Conservation (phyloP, 805 yeast species). For the Wickerhamiella brachini region DNA sequence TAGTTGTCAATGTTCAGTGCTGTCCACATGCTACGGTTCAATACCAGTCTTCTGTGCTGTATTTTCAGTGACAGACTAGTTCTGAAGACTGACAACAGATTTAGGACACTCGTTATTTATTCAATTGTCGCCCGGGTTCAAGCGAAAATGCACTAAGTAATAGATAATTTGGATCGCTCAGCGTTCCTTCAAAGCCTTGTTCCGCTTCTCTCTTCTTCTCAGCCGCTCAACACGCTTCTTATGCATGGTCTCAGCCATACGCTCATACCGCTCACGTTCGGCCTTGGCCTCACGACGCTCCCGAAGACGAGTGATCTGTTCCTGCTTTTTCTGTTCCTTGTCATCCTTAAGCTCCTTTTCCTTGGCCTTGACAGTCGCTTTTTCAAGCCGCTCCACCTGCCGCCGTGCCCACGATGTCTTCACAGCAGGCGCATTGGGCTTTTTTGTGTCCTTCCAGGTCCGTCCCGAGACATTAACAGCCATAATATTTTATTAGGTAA, state of each 20-base stretch:
- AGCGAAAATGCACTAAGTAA: no score
- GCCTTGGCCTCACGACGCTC: slow-evolving; percentile 69
- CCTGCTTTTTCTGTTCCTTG: slow-evolving; percentile 46
- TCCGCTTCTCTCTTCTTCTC: slow-evolving; percentile 86
- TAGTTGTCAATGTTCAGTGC: no score
- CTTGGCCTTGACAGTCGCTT: slow-evolving; percentile 52
- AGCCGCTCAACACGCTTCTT: slow-evolving; percentile 83
- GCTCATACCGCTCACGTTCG: slow-evolving; percentile 79
- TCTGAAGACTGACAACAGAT: no score
- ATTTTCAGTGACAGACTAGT: no score
- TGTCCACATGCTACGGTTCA: no score
- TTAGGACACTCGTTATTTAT: no score
- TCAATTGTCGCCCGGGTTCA: no score
- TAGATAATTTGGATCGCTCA: slow-evolving; percentile 15
- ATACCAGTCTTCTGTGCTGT: no score
- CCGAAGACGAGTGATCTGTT: slow-evolving; percentile 31
- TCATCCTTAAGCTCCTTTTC: slow-evolving; percentile 65
- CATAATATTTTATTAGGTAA: slow-evolving; percentile 5
- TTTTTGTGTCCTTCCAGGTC: slow-evolving; percentile 26
- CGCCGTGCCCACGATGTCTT: slow-evolving; percentile 50
- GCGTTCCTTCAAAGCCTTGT: slow-evolving; percentile 85
- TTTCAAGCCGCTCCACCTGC: slow-evolving; percentile 50
- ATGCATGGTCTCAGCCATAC: slow-evolving; percentile 75
- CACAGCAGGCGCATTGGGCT: slow-evolving; percentile 25
- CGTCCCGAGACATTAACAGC: slow-evolving; percentile 24